phyloP scores from a whole-genome alignment of 139 green algal species.

The Trebouxia sp. region DNA sequence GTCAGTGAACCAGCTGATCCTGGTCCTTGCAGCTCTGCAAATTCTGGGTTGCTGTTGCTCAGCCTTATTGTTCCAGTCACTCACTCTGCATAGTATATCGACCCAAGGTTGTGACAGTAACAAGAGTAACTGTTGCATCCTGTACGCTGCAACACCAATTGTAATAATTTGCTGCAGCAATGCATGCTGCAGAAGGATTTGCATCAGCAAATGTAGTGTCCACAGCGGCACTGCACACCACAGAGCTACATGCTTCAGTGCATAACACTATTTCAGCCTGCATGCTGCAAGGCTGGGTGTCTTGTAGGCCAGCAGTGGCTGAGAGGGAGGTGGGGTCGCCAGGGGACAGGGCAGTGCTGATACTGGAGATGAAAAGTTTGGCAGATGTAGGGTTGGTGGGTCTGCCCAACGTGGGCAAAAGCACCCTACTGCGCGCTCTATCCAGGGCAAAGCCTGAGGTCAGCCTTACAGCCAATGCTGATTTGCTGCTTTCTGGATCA shows the following conservation, averaged over 20 bases:
- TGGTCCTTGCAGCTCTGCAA: not conserved
- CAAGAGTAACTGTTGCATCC: not conserved
- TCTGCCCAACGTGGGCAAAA: conserved; percentile 73
- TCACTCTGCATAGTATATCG: too few species aligned
- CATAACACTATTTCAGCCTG: too few species aligned
- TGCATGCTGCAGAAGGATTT: too few species aligned
- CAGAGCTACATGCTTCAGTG: too few species aligned
- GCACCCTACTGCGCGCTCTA: conserved; percentile 62
- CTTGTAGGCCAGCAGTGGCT: conserved; percentile 16
- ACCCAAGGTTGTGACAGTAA: too few species aligned
- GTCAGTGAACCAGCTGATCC: too few species aligned
- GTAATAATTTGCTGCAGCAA: too few species aligned
- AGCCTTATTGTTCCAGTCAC: too few species aligned
- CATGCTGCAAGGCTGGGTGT: not conserved
- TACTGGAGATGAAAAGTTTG: conserved; percentile 54
- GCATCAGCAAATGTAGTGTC: too few species aligned
- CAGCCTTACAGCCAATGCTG: not conserved
- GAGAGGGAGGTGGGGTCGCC: conserved; percentile 1
- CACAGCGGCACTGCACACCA: too few species aligned
- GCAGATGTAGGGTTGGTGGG: conserved; percentile 69
- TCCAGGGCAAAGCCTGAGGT: conserved; percentile 59
- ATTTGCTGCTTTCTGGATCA: too few species aligned
- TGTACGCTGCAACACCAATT: too few species aligned
- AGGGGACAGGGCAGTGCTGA: conserved; percentile 39
- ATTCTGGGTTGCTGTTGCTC: not conserved